Evolutionary conservation across 495 filamentous ascomycete species (phyloP).

Genomic region (Xylaria telfairii): DNA sequence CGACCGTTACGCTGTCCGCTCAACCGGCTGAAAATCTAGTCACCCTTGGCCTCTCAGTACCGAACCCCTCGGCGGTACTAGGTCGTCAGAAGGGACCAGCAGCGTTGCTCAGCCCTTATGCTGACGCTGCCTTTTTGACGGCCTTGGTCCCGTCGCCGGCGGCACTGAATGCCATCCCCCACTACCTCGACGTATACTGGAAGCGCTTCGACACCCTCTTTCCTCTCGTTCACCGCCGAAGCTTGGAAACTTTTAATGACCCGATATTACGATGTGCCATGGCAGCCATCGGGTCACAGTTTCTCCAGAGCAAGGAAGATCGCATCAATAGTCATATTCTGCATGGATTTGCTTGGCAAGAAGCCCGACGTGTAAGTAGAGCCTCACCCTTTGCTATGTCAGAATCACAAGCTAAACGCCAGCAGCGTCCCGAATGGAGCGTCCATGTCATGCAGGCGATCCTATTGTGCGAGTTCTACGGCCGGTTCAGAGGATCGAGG

Average conservation of each 20-base stretch:
- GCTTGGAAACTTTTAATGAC: constrained; percentile 45
- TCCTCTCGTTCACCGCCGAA: constrained; percentile 51
- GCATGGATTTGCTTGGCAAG: constrained; percentile 54
- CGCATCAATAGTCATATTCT: constrained; percentile 50
- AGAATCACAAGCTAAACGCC: constrained; percentile 28
- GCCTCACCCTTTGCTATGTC: not conserved
- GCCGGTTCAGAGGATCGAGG: constrained; percentile 58
- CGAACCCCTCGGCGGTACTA: constrained; percentile 34
- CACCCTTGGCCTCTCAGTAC: constrained; percentile 39
- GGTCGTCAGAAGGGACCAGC: constrained; percentile 44
- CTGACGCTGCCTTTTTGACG: constrained; percentile 40
- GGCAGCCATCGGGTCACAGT: constrained; percentile 57
- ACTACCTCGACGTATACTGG: constrained; percentile 56
- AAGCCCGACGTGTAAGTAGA: constrained; percentile 41
- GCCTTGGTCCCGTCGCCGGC: constrained; percentile 40
- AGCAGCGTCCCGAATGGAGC: constrained; percentile 50
- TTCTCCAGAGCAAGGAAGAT: constrained; percentile 51
- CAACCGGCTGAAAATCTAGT: constrained; percentile 49
- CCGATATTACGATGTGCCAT: constrained; percentile 54
- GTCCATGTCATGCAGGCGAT: constrained; percentile 61
- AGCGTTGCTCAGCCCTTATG: constrained; percentile 39
- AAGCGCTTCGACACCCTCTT: constrained; percentile 47
- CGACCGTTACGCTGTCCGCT: constrained; percentile 47
- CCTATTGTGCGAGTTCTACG: constrained; percentile 61
- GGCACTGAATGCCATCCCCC: constrained; percentile 43